phyloP scores from a whole-genome alignment of 2,329 filamentous ascomycete genomes.

The Emmonsia crescens region DNA sequence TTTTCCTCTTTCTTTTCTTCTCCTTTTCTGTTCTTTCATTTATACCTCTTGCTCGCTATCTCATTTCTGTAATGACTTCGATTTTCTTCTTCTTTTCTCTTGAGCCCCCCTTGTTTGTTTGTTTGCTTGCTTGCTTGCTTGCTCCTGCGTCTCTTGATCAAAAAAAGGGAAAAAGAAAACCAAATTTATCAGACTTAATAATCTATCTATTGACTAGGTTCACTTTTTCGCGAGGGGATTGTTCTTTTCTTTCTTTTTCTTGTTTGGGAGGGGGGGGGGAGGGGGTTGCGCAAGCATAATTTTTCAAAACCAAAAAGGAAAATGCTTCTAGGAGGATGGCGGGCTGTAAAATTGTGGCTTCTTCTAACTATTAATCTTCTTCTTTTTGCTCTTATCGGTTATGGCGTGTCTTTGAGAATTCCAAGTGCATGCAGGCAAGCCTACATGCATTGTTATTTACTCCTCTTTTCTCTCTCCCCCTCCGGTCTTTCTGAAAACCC shows the following conservation, averaged over 20 bases:
- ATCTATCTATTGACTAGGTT: conserved; percentile 3
- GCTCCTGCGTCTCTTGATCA: not conserved
- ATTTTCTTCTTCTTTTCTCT: not conserved
- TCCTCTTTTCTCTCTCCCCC: conserved; percentile 19
- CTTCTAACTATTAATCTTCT: conserved; percentile 3
- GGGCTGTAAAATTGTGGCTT: not conserved
- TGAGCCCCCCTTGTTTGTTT: not conserved
- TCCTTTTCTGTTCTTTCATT: conserved; percentile 9
- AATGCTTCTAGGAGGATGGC: not conserved
- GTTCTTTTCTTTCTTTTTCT: not conserved
- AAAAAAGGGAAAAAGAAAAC: conserved; percentile 6
- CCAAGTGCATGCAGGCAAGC: too few relatives aligned
- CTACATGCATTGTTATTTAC: not conserved
- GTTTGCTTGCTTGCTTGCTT: not conserved
- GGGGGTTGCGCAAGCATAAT: not conserved
- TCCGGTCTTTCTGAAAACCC: not conserved
- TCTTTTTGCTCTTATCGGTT: conserved; percentile 7
- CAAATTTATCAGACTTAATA: conserved; percentile 22
- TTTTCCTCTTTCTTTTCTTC: conserved; percentile 23
- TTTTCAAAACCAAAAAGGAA: not conserved
- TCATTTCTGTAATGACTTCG: conserved; percentile 11
- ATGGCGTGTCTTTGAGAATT: not conserved
- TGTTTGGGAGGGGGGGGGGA: not conserved
- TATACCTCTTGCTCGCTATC: conserved; percentile 2
- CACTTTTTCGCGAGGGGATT: not conserved